A percentile compares a stretch with the other conserved stretches of the same genome.
These are phyloP conservation scores for Raffaelea arxii DNA, from an alignment of 2,329 filamentous ascomycete species.

Conservation along the genomic window DNA sequence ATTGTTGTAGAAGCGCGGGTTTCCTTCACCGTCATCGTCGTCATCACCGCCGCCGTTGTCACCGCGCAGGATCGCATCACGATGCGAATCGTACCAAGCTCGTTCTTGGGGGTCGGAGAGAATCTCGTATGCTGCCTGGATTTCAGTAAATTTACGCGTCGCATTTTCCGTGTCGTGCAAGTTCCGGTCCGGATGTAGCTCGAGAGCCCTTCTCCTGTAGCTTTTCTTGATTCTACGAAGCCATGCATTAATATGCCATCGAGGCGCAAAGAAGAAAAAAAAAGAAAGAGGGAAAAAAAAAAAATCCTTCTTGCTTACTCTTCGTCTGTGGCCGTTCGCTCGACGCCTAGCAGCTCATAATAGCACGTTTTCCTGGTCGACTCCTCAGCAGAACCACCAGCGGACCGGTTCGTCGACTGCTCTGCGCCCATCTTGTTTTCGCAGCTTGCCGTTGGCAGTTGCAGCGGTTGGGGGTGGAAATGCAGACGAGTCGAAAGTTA, in stretches of 20 bases:
- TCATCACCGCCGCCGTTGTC: slow-evolving; percentile 35
- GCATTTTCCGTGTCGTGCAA: slow-evolving; percentile 72
- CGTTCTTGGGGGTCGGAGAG: slow-evolving; percentile 91
- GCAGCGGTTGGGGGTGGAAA: too few species aligned
- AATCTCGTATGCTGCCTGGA: slow-evolving; percentile 92
- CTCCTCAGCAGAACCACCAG: slow-evolving; percentile 15
- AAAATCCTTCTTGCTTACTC: slow-evolving; percentile 50
- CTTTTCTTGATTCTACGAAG: slow-evolving; percentile 82
- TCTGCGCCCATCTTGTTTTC: slow-evolving; percentile 39
- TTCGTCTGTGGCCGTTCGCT: slow-evolving; percentile 64
- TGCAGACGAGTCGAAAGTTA: too few species aligned
- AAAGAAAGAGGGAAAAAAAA: not conserved
- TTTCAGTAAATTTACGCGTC: slow-evolving; percentile 78
- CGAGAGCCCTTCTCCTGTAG: slow-evolving; percentile 81
- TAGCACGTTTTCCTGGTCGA: slow-evolving; percentile 57
- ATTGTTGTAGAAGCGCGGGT: slow-evolving; percentile 42
- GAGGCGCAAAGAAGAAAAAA: too few species aligned
- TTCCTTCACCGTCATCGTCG: slow-evolving; percentile 26
- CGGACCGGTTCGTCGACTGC: slow-evolving; percentile 35
- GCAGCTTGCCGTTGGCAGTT: too few species aligned
- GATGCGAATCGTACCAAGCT: slow-evolving; percentile 95
- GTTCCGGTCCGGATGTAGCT: slow-evolving; percentile 92
- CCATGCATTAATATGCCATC: too few species aligned
- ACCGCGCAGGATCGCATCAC: slow-evolving; percentile 69
- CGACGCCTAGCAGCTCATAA: slow-evolving; percentile 73